Base-by-base conservation (phyloP, 192 early-diverging fungal species). In the Umbelopsis vinacea region DNA sequence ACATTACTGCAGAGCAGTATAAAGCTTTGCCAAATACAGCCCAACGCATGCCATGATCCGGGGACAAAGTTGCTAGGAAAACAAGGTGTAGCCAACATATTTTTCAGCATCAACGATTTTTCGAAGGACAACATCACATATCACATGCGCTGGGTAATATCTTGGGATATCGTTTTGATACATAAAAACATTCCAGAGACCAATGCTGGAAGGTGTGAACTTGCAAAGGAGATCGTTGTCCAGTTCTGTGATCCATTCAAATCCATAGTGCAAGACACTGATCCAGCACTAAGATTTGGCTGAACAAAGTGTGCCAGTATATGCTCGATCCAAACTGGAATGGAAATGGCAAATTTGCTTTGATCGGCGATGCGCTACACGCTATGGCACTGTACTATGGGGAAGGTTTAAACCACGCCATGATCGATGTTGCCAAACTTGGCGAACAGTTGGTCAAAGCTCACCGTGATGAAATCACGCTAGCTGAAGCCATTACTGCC, bases 401-500 rank as follows among this genome's bases (percentile, higher is more conserved):
- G 7, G 73, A 74, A 50, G 73, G 73, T 35, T 40, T 68, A 38
- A 74, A 74, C 23, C 73, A 74, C 23, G 73, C 73, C 0, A 70
- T 74, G 15, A 23, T 74, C 10, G 73, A 74, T 63, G 19, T 68
- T 14, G 73, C 46, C 26, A 43, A 47, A n/a, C 43, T 74, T 15
- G 73, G 53, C 7, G 43, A 15, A 29, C 70, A 71, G 35, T 22
- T 71, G 52, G 70, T 22, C 33, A 29, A 46, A 46, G 38, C 43
- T 2, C 29, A 71, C 24, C 35, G n/a, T 11, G 54, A 45, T 29
- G 40, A 71, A 71, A 71, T 57, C 24, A 55, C 37, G 0, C 19
- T 71, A 10, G 23, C 21, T 33, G 70, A 46, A 17, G 53, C 53
- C 19, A 23, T 55, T 26, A 45, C 22, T 10, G 15, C 3, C 29